A percentile compares a stretch with the other conserved stretches of the same genome.
Evolutionary conservation across 2,329 filamentous ascomycete genomes (phyloP).

Genomic region (Monosporascus sp.): DNA sequence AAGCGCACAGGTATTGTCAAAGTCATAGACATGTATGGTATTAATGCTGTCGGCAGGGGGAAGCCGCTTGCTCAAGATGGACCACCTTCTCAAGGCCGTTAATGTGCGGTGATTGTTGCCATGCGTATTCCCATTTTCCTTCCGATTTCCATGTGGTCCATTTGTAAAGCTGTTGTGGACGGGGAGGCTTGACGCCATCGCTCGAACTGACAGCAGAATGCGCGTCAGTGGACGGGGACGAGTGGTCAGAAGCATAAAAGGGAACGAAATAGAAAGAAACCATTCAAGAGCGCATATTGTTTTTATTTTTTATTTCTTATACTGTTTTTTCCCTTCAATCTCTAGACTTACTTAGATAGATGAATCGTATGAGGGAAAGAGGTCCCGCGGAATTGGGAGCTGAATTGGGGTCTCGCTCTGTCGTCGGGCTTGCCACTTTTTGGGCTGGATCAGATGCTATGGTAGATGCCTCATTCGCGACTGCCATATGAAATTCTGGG

Average conservation of each 20-base stretch:
- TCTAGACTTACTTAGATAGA: too few species aligned
- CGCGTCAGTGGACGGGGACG: not conserved
- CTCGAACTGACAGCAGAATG: slow-evolving; percentile 7
- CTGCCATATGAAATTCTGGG: too few species aligned
- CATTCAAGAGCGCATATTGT: not conserved
- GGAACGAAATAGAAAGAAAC: not conserved
- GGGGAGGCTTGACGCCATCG: slow-evolving; percentile 15
- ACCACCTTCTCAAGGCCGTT: slow-evolving; percentile 80
- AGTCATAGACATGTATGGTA: slow-evolving; percentile 89
- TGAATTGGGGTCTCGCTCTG: too few species aligned
- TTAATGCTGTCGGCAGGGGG: slow-evolving; percentile 68
- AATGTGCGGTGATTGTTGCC: slow-evolving; percentile 43
- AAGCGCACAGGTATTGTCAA: slow-evolving; percentile 82
- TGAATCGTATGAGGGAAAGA: too few species aligned
- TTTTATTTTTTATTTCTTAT: too few species aligned
- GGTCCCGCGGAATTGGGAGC: too few species aligned
- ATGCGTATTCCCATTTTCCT: slow-evolving; percentile 9
- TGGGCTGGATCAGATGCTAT: too few species aligned
- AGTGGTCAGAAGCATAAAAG: slow-evolving; percentile 4
- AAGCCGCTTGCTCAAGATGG: slow-evolving; percentile 65
- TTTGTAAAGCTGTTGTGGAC: not conserved
- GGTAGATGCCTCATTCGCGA: too few species aligned
- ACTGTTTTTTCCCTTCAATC: too few species aligned
- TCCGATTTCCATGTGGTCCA: not conserved
- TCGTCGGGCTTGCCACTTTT: too few species aligned